Evolutionary conservation across 352 stramenopile species (phyloP).

Genomic region (Sclerospora graminicola): DNA sequence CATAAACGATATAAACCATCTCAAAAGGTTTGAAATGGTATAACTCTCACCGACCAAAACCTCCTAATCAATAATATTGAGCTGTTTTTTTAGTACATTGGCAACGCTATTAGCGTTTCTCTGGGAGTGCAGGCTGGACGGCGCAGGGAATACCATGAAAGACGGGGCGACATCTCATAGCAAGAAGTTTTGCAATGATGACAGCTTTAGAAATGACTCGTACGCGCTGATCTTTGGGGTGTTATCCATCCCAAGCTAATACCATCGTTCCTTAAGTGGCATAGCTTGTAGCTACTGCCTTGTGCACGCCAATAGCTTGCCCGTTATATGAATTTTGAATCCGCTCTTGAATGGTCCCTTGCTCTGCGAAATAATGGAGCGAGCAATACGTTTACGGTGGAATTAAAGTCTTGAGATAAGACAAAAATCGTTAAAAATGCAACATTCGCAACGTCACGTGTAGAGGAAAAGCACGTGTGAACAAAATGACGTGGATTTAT

Average conservation of each 20-base stretch:
- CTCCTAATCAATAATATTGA: too few relatives aligned
- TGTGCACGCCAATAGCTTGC: conserved; percentile 35
- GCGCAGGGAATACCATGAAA: conserved; percentile 18
- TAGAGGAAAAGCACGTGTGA: conserved; percentile 28
- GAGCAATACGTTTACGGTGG: conserved; percentile 38
- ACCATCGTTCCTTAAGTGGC: conserved; percentile 28
- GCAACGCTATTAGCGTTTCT: too few relatives aligned
- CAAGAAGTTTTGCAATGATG: conserved; percentile 65
- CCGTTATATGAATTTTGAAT: conserved; percentile 41
- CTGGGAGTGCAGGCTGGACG: conserved; percentile 60
- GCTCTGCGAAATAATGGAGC: conserved; percentile 29
- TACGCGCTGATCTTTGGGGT: conserved; percentile 37
- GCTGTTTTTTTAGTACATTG: too few relatives aligned
- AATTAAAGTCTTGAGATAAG: conserved; percentile 26
- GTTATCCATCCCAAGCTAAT: conserved; percentile 29
- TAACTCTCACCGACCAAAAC: too few relatives aligned
- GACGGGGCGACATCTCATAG: conserved; percentile 30
- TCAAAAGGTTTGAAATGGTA: too few relatives aligned
- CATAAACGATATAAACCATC: too few relatives aligned
- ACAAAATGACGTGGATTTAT: conserved; percentile 30
- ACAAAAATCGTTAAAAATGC: conserved; percentile 37
- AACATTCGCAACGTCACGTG: conserved; percentile 37
- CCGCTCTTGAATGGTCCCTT: conserved; percentile 56
- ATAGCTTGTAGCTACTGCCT: conserved; percentile 22
- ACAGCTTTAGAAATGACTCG: conserved; percentile 17